These are phyloP conservation scores for Herpotrichia juniperi DNA, from an alignment of 2,329 filamentous ascomycete genomes.

Conservation along the genomic window DNA sequence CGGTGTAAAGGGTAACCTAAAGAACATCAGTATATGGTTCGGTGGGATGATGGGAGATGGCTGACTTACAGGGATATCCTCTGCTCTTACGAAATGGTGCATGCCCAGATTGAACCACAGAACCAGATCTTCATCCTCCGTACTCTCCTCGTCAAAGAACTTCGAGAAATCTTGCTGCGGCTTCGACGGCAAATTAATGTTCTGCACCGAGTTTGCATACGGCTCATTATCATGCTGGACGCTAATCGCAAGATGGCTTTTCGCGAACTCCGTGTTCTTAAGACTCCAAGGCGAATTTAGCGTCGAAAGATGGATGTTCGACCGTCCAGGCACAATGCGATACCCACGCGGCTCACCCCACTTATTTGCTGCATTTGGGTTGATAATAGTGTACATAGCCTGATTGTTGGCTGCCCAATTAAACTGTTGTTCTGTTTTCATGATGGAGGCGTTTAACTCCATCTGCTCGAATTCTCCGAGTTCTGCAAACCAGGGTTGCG, in stretches of 20 bases:
- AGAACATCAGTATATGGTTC: neutral
- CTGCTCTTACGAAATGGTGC: constrained; percentile 45
- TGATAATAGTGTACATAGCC: constrained; percentile 58
- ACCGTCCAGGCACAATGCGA: constrained; percentile 39
- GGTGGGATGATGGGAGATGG: neutral
- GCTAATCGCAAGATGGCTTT: constrained; percentile 49
- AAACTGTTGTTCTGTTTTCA: constrained; percentile 53
- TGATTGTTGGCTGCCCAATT: constrained; percentile 56
- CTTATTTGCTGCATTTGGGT: constrained; percentile 55
- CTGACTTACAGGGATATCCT: constrained; percentile 21
- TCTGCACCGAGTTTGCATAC: constrained; percentile 43
- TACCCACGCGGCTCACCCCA: constrained; percentile 62
- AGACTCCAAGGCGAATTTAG: constrained; percentile 44
- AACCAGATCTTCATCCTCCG: constrained; percentile 50
- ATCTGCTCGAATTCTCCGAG: constrained; percentile 38
- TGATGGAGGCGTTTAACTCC: constrained; percentile 35
- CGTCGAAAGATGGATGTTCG: constrained; percentile 42
- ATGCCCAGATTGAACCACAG: constrained; percentile 60
- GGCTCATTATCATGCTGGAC: constrained; percentile 56
- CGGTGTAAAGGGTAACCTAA: constrained; percentile 16
- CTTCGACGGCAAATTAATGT: constrained; percentile 44
- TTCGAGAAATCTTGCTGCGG: constrained; percentile 57
- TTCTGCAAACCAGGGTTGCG: constrained; percentile 41
- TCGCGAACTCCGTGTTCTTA: constrained; percentile 43
- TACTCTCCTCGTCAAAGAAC: constrained; percentile 56